Percentiles rank a stretch among this genome's conserved stretches.
Conservation (phyloP, 176 grass and related monocot species). For the Oryza meyeriana region DNA sequence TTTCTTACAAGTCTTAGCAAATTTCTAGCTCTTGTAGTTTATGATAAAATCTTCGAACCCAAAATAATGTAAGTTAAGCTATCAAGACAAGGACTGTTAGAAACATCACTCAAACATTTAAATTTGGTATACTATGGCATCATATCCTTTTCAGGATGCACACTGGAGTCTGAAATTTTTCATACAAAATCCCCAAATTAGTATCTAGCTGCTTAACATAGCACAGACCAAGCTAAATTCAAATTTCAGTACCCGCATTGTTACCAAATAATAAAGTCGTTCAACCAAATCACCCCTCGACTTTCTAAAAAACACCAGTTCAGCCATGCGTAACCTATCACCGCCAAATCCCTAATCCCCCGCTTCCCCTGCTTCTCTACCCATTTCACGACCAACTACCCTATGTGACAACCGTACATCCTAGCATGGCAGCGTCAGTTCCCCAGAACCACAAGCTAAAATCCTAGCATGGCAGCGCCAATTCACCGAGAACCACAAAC, state of each 20-base stretch:
- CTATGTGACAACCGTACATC: not conserved
- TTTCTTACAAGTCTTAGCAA: not conserved
- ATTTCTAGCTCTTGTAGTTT: not conserved
- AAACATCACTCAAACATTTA: conserved; percentile 18
- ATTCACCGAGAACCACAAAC: not conserved
- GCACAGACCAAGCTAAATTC: conserved; percentile 1
- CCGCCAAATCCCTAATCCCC: conserved; percentile 23
- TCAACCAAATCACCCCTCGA: not conserved
- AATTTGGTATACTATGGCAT: conserved; percentile 10
- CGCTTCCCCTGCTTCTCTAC: not conserved
- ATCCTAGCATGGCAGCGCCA: not conserved
- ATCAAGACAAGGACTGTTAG: not conserved
- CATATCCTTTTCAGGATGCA: conserved; percentile 10
- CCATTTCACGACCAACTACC: not conserved
- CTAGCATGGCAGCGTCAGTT: conserved; percentile 28
- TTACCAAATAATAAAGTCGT: not conserved
- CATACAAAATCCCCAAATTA: conserved; percentile 15
- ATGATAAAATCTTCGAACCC: not conserved
- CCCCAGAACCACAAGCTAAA: not conserved
- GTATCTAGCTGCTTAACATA: not conserved
- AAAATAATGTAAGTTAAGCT: not conserved
- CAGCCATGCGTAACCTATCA: not conserved
- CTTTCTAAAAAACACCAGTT: not conserved
- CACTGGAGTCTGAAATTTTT: not conserved
- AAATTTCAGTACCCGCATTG: conserved; percentile 13